Evolutionary conservation across 768 basidiomycete genomes (phyloP).

Genomic region (Naematelia aurantialba): DNA sequence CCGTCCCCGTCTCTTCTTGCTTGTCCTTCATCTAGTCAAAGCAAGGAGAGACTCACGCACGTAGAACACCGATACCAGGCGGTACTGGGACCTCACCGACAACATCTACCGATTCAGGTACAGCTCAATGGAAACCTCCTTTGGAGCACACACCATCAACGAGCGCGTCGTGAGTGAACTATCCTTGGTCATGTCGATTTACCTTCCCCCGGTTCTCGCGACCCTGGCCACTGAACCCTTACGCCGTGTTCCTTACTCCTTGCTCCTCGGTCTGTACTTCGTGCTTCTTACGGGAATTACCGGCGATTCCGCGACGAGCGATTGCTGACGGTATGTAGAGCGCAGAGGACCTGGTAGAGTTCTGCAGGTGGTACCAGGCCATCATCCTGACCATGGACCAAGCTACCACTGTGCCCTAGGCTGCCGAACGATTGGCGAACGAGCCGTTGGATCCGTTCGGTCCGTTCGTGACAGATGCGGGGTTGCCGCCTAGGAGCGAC

Average conservation of each 20-base stretch:
- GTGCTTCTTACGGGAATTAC: conserved; percentile 35
- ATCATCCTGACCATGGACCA: conserved; percentile 41
- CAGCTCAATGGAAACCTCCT: conserved; percentile 5
- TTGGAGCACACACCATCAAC: conserved; percentile 7
- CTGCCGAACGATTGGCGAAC: too few relatives aligned
- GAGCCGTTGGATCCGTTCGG: too few relatives aligned
- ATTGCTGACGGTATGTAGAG: conserved; percentile 8
- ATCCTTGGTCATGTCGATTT: too few relatives aligned
- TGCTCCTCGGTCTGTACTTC: conserved; percentile 25
- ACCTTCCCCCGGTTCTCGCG: too few relatives aligned
- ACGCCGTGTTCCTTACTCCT: too few relatives aligned
- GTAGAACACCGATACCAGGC: conserved; percentile 42
- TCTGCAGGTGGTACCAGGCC: conserved; percentile 40
- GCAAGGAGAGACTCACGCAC: conserved; percentile 14
- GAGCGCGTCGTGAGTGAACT: conserved; percentile 3
- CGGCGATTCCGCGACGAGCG: conserved; percentile 30
- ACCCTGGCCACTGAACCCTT: too few relatives aligned
- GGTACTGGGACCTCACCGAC: conserved; percentile 39
- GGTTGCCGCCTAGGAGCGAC: too few relatives aligned
- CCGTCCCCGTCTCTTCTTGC: too few relatives aligned
- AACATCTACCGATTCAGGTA: conserved; percentile 47
- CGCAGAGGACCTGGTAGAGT: conserved; percentile 40
- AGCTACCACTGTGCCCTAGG: neutral
- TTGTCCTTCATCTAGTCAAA: too few relatives aligned
- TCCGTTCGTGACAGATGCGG: too few relatives aligned